Evolutionary conservation across 805 yeast genomes (phyloP).

Genomic region (Kodamaea laetipori): DNA sequence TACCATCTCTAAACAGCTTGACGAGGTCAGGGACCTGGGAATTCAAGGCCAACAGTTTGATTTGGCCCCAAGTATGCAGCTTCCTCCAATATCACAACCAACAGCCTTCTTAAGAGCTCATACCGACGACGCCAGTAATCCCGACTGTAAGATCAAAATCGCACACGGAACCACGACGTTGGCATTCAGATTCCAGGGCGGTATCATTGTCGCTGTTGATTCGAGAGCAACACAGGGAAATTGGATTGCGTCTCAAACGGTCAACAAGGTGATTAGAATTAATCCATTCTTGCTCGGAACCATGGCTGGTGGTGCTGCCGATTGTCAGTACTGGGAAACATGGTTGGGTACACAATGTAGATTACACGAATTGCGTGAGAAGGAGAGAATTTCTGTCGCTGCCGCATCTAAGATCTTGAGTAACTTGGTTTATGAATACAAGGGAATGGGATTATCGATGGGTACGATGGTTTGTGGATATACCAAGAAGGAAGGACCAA

Average conservation of each 20-base stretch:
- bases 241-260: slow-evolving; percentile 98
- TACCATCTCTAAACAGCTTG: slow-evolving; percentile 30
- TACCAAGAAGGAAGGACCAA: slow-evolving; percentile 93
- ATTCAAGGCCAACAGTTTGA: slow-evolving; percentile 27
- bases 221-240: slow-evolving; percentile 97
- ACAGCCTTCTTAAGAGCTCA: slow-evolving; percentile 95
- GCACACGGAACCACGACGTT: slow-evolving; percentile 99
- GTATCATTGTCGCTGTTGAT: slow-evolving; percentile 95
- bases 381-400: slow-evolving; percentile 92
- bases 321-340: slow-evolving; percentile 98
- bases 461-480: slow-evolving; percentile 99
- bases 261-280: slow-evolving; percentile 94
- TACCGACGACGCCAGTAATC: slow-evolving; percentile 90
- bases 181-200: slow-evolving; percentile 94
- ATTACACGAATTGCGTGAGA: slow-evolving; percentile 89
- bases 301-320: slow-evolving; percentile 99
- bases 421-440: slow-evolving; percentile 88
- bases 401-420: slow-evolving; percentile 94
- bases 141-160: slow-evolving; percentile 92
- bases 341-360: slow-evolving; percentile 98
- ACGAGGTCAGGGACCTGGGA: slow-evolving; percentile 25
- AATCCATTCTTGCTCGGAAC: slow-evolving; percentile 95
- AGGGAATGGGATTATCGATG: slow-evolving; percentile 98
- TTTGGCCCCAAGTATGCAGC: slow-evolving; percentile 61
- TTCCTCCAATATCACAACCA: slow-evolving; percentile 88